These are phyloP conservation scores for Cyberlindnera amylophila DNA, from an alignment of 805 yeast species.

Conservation along the genomic window DNA sequence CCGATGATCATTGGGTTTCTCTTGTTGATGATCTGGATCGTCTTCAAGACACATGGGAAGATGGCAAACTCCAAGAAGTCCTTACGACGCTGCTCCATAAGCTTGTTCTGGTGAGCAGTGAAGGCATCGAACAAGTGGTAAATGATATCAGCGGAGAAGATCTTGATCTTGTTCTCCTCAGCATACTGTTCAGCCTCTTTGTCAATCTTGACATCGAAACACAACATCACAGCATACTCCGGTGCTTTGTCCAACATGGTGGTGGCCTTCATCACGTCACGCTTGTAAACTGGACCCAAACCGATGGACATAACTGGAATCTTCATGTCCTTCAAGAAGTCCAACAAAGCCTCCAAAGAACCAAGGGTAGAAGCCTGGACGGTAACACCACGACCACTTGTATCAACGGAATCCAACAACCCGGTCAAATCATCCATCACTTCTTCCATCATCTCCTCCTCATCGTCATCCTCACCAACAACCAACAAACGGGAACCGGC, in stretches of 20 bases:
- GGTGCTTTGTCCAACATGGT: slow-evolving; percentile 97
- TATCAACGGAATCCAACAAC: slow-evolving; percentile 88
- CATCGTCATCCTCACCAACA: slow-evolving; percentile 96
- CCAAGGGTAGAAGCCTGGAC: slow-evolving; percentile 99
- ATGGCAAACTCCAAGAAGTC: slow-evolving; percentile 86
- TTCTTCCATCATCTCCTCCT: slow-evolving; percentile 95
- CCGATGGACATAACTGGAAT: slow-evolving; percentile 99
- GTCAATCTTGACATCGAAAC: slow-evolving; percentile 96
- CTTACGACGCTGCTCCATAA: slow-evolving; percentile 85
- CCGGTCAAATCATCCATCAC: slow-evolving; percentile 99
- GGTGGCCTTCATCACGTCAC: slow-evolving; percentile 97
- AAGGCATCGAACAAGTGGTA: slow-evolving; percentile 95
- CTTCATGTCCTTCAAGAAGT: slow-evolving; percentile 96
- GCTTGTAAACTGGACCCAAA: slow-evolving; percentile 94
- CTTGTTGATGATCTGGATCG: slow-evolving; percentile 94
- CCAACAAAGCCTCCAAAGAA: slow-evolving; percentile 93
- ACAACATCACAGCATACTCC: slow-evolving; percentile 94
- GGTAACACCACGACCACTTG: slow-evolving; percentile 93
- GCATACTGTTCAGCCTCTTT: slow-evolving; percentile 99
- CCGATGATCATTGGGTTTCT: slow-evolving; percentile 99
- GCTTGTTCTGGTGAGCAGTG: slow-evolving; percentile 83
- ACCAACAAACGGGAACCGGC: slow-evolving; percentile 96
- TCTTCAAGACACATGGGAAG: slow-evolving; percentile 92
- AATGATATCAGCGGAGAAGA: slow-evolving; percentile 94
- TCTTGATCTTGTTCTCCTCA: slow-evolving; percentile 82